phyloP scores from a whole-genome alignment of 305 asterid genomes.

The Fraxinus sp. region DNA sequence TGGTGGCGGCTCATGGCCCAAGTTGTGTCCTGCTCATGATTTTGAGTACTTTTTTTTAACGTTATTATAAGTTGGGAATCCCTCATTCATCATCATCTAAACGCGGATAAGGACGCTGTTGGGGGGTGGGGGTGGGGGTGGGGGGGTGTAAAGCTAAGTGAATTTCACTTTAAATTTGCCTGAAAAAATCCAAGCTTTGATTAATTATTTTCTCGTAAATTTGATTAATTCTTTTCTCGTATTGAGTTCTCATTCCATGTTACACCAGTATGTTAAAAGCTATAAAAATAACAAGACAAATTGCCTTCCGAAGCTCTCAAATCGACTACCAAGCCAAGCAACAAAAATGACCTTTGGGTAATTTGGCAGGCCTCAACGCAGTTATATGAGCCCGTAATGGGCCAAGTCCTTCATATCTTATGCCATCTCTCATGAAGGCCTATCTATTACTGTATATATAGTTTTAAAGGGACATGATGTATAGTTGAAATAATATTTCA shows the following conservation, averaged over 20 bases:
- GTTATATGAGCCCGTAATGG: not conserved
- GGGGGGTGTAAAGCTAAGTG: conserved; percentile 35
- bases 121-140: too few species aligned
- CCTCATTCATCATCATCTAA: conserved; percentile 29
- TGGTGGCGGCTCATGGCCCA: conserved; percentile 42
- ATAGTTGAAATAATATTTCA: not conserved
- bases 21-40: conserved; percentile 22
- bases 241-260: not conserved
- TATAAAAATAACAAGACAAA: too few species aligned
- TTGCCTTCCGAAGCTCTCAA: not conserved
- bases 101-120: conserved; percentile 40
- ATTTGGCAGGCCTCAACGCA: not conserved
- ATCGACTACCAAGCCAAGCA: not conserved
- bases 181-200: not conserved
- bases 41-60: conserved; percentile 28
- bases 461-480: not conserved
- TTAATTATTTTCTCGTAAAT: too few species aligned
- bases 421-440: not conserved
- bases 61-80: conserved; percentile 22
- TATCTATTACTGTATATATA: not conserved
- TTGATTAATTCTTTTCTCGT: not conserved
- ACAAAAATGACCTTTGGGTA: not conserved
- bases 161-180: not conserved
- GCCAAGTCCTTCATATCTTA: not conserved
- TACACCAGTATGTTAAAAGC: not conserved